Evolutionary conservation across 352 stramenopile species (phyloP).

Genomic region (Globisporangium okanoganense): DNA sequence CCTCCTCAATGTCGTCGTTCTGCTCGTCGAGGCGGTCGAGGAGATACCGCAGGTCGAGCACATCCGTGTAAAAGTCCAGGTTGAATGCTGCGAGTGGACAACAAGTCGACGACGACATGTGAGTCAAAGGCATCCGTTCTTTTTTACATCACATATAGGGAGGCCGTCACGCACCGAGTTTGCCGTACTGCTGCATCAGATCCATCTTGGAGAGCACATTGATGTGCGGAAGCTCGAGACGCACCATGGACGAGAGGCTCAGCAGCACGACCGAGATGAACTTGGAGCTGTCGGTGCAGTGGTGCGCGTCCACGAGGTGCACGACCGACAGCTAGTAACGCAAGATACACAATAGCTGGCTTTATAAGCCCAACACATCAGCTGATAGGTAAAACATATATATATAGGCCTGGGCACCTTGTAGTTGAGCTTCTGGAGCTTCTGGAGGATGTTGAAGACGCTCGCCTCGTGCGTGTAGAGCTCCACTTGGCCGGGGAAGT

Average conservation of each 20-base stretch:
- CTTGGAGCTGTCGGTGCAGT: constrained; percentile 94
- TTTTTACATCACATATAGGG: background rate
- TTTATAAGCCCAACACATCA: background rate
- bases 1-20: constrained; percentile 44
- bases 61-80: constrained; percentile 87
- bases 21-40: constrained; percentile 76
- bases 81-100: constrained; percentile 51
- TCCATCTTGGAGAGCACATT: constrained; percentile 99
- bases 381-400: background rate
- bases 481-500: constrained; percentile 99
- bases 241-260: constrained; percentile 97
- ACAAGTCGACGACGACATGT: background rate
- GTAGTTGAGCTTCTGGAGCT: constrained; percentile 89
- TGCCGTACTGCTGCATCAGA: constrained; percentile 92
- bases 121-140: constrained; percentile 1
- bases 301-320: constrained; percentile 94
- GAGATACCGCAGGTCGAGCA: constrained; percentile 80
- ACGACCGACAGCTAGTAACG: constrained; percentile 80
- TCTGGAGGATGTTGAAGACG: constrained; percentile 94
- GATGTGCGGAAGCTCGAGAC: constrained; percentile 96
- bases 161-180: constrained; percentile 35
- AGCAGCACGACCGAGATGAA: constrained; percentile 97
- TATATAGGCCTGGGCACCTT: constrained; percentile 47
- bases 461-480: constrained; percentile 98
- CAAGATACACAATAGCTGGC: constrained; percentile 1